Evolutionary conservation across 2,329 filamentous ascomycete genomes (phyloP), one percentile per base, ranked within the genome.

Genomic region (Colletotrichum sp.): DNA sequence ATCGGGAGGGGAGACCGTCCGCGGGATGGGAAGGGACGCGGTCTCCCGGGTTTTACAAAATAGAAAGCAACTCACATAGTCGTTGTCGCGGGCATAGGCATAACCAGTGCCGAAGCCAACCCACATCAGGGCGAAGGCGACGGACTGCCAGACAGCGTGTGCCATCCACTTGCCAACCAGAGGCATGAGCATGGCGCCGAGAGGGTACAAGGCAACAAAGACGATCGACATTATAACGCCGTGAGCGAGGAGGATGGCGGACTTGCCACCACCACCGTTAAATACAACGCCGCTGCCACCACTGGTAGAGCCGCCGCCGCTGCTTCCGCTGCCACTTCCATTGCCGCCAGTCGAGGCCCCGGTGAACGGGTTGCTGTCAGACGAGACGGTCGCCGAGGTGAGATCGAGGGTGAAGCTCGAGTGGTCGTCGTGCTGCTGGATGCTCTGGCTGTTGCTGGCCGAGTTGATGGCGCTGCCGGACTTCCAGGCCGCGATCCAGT

Each of bases 211-310:
- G 14, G 90, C 79, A 5, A 90, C 86, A 77, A 93, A 91, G 21
- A 90, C 88, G 61, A 93, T 80, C 30, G 88, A 87, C 91, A 93
- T 92, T 79, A 93, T 83, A 78, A 92, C 85, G 64, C 91, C 92
- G 76, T 93, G 91, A 0, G 88, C 82, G 7, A 86, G 80, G 18
- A 86, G 63, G 10, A 86, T 79, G 5, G 79, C 80, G 13, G 77
- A 58, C 38, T 65, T 79, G 30, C 77, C 76, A 26, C 67, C 70
- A 14, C 71, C 74, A 16, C 71, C 73, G 64, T 65, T 76, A 74
- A 76, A 76, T 76, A 73, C 73, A 74, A 76, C 65, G 61, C 73
- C 73, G 63, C 63, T 69, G 7, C 21, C 61, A 77, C 61, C 64
- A 63, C 75, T 65, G 72, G 76, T 52, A 78, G 77, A 71, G 66